Percentiles rank a stretch among this genome's conserved stretches.
Evolutionary conservation across 371 early-diverging fungal genomes (phyloP).

Genomic region (Rhizopus delemar): DNA sequence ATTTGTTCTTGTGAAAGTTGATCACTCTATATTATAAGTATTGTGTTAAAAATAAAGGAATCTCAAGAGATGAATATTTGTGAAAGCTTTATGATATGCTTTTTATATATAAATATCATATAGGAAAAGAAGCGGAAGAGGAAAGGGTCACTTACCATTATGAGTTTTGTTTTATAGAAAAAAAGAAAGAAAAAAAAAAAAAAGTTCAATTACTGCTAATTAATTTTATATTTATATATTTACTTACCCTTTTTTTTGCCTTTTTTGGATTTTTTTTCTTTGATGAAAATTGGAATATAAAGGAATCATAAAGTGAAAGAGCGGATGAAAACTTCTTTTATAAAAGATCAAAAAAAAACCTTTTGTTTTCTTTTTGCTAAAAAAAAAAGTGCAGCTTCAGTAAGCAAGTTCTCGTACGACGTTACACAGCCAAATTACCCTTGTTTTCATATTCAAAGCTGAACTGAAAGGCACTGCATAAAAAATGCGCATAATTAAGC

Average conservation of each 20-base stretch:
- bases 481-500: no score
- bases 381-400: no score
- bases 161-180: background rate
- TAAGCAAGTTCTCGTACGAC: no score
- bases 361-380: no score
- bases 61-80: background rate
- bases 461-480: no score
- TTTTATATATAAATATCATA: background rate
- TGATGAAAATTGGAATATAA: no score
- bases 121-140: background rate
- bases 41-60: background rate
- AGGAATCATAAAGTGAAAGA: no score
- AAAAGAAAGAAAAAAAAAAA: background rate
- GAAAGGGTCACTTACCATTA: background rate
- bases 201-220: background rate
- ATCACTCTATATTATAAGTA: conserved; percentile 19
- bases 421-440: no score
- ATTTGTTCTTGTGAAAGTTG: conserved; percentile 54
- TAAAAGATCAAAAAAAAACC: no score
- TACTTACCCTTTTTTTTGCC: background rate
- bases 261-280: background rate
- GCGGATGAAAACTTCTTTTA: no score
- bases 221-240: background rate
- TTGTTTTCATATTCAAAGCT: no score
- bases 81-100: background rate